A percentile compares a stretch with the other conserved stretches of the same genome.
Evolutionary conservation across 2,329 filamentous ascomycete species (phyloP).

Genomic region (Metarhizium robertsii): DNA sequence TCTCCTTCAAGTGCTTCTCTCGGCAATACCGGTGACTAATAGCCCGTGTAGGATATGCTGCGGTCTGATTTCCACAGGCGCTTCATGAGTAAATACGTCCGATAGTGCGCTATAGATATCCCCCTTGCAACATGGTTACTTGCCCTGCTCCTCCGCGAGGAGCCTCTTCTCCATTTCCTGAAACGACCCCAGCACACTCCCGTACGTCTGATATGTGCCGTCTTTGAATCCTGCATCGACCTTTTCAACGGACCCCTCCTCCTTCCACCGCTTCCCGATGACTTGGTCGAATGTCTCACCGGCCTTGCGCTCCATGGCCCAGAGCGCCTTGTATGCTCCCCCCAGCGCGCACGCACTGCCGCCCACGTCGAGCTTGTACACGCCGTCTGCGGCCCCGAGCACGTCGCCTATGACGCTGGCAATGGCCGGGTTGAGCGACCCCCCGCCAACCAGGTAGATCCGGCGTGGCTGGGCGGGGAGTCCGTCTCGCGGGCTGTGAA

Average conservation of each 20-base stretch:
- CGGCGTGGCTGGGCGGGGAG: slow-evolving; percentile 78
- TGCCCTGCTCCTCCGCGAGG: slow-evolving; percentile 28
- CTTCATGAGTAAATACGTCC: slow-evolving; percentile 73
- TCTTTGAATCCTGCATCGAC: slow-evolving; percentile 73
- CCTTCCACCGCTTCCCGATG: slow-evolving; percentile 75
- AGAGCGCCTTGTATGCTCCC: slow-evolving; percentile 91
- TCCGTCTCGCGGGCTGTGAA: slow-evolving; percentile 40
- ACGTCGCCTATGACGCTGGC: slow-evolving; percentile 78
- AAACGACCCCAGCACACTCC: slow-evolving; percentile 66
- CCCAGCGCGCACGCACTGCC: slow-evolving; percentile 92
- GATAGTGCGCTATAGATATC: slow-evolving; percentile 23
- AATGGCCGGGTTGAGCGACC: slow-evolving; percentile 82
- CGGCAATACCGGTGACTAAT: neutral
- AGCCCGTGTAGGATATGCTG: slow-evolving; percentile 57
- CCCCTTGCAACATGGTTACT: too few relatives aligned
- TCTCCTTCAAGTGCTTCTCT: neutral
- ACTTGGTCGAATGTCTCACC: slow-evolving; percentile 81
- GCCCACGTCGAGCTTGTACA: slow-evolving; percentile 88
- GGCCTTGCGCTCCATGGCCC: slow-evolving; percentile 64
- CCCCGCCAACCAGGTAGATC: slow-evolving; percentile 91
- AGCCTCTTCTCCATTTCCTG: slow-evolving; percentile 63
- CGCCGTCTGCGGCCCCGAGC: slow-evolving; percentile 78
- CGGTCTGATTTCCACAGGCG: slow-evolving; percentile 96
- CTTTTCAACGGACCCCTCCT: slow-evolving; percentile 72
- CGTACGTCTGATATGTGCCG: slow-evolving; percentile 70